These are phyloP conservation scores for Nakaseomyces uthaithaninus DNA, from an alignment of 1,139 yeast species.

Conservation along the genomic window DNA sequence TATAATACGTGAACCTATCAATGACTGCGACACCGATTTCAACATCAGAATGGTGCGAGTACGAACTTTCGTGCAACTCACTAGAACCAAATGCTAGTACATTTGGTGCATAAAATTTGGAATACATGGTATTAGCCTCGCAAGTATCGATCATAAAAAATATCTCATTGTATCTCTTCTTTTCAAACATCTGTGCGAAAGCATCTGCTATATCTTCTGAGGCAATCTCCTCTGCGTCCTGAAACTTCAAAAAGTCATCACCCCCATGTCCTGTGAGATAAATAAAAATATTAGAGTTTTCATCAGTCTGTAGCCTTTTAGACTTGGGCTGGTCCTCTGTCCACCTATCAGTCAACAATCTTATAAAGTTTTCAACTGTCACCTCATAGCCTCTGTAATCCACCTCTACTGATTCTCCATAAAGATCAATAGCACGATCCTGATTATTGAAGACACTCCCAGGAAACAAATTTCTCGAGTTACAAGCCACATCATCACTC, in stretches of 20 bases:
- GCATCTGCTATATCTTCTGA: slow-evolving; percentile 96
- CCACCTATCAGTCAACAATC: slow-evolving; percentile 91
- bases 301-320: slow-evolving; percentile 84
- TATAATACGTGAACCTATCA: slow-evolving; percentile 89
- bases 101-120: slow-evolving; percentile 86
- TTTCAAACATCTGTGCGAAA: slow-evolving; percentile 93
- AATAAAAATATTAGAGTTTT: slow-evolving; percentile 84
- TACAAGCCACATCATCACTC: slow-evolving; percentile 95
- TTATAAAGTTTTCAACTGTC: slow-evolving; percentile 88
- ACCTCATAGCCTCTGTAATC: slow-evolving; percentile 98
- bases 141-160: slow-evolving; percentile 98
- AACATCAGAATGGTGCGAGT: slow-evolving; percentile 90
- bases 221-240: slow-evolving; percentile 96
- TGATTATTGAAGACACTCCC: slow-evolving; percentile 93
- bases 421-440: slow-evolving; percentile 87
- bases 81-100: slow-evolving; percentile 90
- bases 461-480: slow-evolving; percentile 90
- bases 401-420: slow-evolving; percentile 91
- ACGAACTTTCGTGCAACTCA: slow-evolving; percentile 80
- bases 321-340: slow-evolving; percentile 88
- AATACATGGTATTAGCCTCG: slow-evolving; percentile 97
- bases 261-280: slow-evolving; percentile 99
- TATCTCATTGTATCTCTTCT: slow-evolving; percentile 88
- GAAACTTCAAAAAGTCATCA: slow-evolving; percentile 90
- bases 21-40: slow-evolving; percentile 97